Evolutionary conservation across 2,329 filamentous ascomycete species (phyloP), one percentile per base, ranked within the genome.

Genomic region (Emmonsia crescens): DNA sequence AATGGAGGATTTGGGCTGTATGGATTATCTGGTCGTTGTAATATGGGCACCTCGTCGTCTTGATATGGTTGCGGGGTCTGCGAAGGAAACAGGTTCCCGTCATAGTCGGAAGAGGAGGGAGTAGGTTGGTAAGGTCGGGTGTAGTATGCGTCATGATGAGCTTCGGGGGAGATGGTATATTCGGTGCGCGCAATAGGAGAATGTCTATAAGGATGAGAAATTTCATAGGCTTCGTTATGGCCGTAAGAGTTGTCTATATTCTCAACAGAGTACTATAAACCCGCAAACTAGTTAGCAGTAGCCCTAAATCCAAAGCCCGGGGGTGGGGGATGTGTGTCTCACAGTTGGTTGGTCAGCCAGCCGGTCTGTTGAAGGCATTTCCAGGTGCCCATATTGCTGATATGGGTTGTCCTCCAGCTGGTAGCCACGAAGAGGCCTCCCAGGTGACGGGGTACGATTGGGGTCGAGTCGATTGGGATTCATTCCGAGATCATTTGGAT

Each of bases 71-170:
- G 78, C 12, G 82, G 80, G 19, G 74, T 71, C 60, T 77, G 75
- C 27, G 75, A 74, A 21, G 77, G 78, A 66, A 87, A 86, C 29
- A 83, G 82, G 16, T 75, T 75, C 40, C 81, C 68, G 55, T 85
- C 82, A 64, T 80, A 80, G 63, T 82, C 80, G 27, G 87, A 84
- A 44, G 73, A 73, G 0, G 72, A 71, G 4, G 81, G 80, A 10
- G 83, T 78, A 14, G 90, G 89, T 66, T 91, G 83, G 74, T 96
- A 96, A 1, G 90, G 88, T 67, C 88, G 85, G 68, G 87, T 89
- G 74, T 89, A 93, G 78, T 96, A 96, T 61, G 85, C 84, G 74
- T 96, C 90, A 72, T 94, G 90, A 70, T 96, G 91, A 62, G 87
- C 86, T 73, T 95, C 87, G 10, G 93, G 91, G 70, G 91, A 86